phyloP scores from a whole-genome alignment of 228 moss, liverwort and hornwort species.

The Sphagnum magellanicum region DNA sequence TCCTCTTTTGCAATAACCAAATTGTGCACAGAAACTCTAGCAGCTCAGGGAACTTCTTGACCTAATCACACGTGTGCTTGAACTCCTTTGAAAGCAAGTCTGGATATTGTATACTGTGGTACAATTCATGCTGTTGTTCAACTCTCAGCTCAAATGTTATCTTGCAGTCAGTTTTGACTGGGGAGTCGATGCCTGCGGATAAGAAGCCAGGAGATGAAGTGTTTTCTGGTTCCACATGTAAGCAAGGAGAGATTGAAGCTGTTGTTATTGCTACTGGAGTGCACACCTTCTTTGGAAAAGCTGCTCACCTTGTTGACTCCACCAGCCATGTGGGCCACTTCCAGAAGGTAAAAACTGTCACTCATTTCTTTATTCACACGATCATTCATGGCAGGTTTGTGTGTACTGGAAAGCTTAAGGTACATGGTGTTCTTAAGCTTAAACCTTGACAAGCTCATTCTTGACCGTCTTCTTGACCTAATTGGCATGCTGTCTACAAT shows the following conservation, averaged over 20 bases:
- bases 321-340: slow-evolving; percentile 56
- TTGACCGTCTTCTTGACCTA: background rate
- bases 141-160: background rate
- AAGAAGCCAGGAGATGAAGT: slow-evolving; percentile 55
- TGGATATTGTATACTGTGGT: too few species aligned
- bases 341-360: slow-evolving; percentile 17
- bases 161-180: slow-evolving; percentile 53
- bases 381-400: background rate
- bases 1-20: too few species aligned
- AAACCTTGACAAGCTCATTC: background rate
- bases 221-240: slow-evolving; percentile 65
- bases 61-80: too few species aligned
- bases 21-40: too few species aligned
- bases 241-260: slow-evolving; percentile 65
- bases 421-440: too few species aligned
- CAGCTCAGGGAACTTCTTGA: too few species aligned
- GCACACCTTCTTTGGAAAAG: slow-evolving; percentile 63
- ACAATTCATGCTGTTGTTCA: too few species aligned
- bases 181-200: slow-evolving; percentile 53
- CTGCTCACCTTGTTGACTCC: slow-evolving; percentile 63
- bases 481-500: too few species aligned
- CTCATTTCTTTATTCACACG: background rate
- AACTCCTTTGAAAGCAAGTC: too few species aligned
- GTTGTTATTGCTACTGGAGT: slow-evolving; percentile 65
- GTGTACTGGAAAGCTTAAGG: too few species aligned